Evolutionary conservation across 83 land plant genomes (phyloP).

Genomic region (Picea engelmannii): DNA sequence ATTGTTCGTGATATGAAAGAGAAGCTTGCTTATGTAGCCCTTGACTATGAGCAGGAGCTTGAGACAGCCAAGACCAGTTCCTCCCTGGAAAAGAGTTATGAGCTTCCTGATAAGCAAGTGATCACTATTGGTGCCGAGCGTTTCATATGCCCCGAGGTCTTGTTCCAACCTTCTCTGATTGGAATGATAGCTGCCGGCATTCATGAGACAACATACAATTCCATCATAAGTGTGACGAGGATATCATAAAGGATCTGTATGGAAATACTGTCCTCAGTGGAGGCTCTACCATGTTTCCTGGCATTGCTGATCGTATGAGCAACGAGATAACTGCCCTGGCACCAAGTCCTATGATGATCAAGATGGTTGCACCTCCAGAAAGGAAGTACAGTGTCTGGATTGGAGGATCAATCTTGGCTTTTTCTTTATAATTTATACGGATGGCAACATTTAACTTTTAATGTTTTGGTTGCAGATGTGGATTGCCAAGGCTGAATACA

Average conservation of each 20-base stretch:
- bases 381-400: constrained; percentile 78
- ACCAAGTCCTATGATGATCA: constrained; percentile 71
- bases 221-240: constrained; percentile 22
- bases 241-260: constrained; percentile 32
- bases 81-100: constrained; percentile 63
- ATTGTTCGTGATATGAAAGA: constrained; percentile 24
- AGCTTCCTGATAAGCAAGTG: constrained; percentile 63
- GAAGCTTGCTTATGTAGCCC: constrained; percentile 18
- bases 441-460: not conserved
- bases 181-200: constrained; percentile 22
- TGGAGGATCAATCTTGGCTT: not conserved
- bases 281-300: constrained; percentile 73
- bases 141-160: not conserved
- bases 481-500: constrained; percentile 24
- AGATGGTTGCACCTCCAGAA: constrained; percentile 77
- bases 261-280: constrained; percentile 45
- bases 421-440: not conserved
- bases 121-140: constrained; percentile 14
- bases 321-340: constrained; percentile 67
- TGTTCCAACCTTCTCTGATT: constrained; percentile 15
- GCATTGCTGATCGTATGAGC: constrained; percentile 72
- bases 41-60: constrained; percentile 36
- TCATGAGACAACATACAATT: constrained; percentile 16
- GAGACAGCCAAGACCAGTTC: constrained; percentile 47
- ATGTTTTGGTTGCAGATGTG: constrained; percentile 24